Evolutionary conservation across 306 rosid genomes (phyloP), one percentile per base, ranked within the genome.

Genomic region (Arachis hypogaea): DNA sequence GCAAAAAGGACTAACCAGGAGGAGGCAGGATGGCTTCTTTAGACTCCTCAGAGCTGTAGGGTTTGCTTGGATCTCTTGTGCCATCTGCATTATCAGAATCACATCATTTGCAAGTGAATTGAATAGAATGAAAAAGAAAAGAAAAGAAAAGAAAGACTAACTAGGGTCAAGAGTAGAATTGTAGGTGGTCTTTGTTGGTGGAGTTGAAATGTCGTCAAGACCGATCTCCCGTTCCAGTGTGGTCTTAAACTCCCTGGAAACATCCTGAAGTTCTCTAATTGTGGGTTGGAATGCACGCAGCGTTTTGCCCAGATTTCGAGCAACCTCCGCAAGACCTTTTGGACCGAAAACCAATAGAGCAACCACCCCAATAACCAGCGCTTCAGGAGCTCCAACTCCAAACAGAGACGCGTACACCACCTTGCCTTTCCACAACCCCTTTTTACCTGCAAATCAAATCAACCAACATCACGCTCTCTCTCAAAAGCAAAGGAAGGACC

Each of bases 371-470:
- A 95, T 95, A 40, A 95, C 99, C 74, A 95, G 68, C 63, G 96
- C 99, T 84, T 95, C 99, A 51, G 99, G 99, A 6, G 99, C 99
- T 83, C 99, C 99, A 81, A 95, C 97, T 11, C 99, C 99, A 82
- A 95, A 95, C 9, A 95, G 87, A 79, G 99, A 95, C 11, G 99
- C 99, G 82, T 86, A 86, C 77, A 90, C 87, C 72, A 77, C 89
- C 70, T 79, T 83, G 61, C 94, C 95, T 80, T 82, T 92, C 51
- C 86, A 77, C 76, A 66, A 73, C 43, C 69, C 81, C 82, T 79
- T 91, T 82, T 83, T 83, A 81, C 67, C 97, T 89, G 82, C 82
- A 75, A 83, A 72, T 11, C 0, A 22, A 22, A 22, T 22, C 28
- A 22, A 22, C 28, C 28, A 22, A 22, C 28, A 22, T 22, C 28